Base-by-base conservation (phyloP, 441 rosid genomes). In the Geranium incanum region DNA sequence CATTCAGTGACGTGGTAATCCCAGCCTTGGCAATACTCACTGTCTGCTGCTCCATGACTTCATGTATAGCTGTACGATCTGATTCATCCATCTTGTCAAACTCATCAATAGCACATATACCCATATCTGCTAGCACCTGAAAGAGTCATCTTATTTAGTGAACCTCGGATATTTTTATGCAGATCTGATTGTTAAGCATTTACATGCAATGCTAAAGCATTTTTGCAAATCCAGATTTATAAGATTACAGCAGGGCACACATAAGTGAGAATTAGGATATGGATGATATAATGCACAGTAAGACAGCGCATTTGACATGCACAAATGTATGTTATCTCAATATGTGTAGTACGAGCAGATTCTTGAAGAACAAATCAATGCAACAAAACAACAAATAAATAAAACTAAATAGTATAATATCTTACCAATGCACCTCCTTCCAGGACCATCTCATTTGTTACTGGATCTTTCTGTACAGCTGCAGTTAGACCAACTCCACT, bases 21-120 rank as follows among this genome's bases (percentile, higher is more conserved):
- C 99, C 99, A 78, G 99, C 99, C 85, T 95, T 95, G 12, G 99
- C 99, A 78, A 95, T 95, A 88, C 99, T 95, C 55, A 95, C 99
- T 70, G 99, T 93, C 84, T 95, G 99, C 87, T 93, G 98, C 85
- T 91, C 98, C 98, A 93, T 95, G 68, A 95, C 99, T 80, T 95
- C 99, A 75, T 95, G 99, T 74, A 95, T 95, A 23, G 99, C 95
- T 48, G 99, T 95, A 68, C 99, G 95, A 84, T 95, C 99, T 23
- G 90, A 93, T 81, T 95, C 99, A 73, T 95, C 99, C 98, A 95
- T 95, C 88, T 95, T 95, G 81, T 95, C 98, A 78, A 95, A 95
- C 82, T 95, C 99, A 80, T 95, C 98, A 79, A 95, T 95, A 73
- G 99, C 99, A 81, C 99, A 95, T 45, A 95, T 95, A 69, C 99